Conservation (phyloP, 2,329 filamentous ascomycete genomes). For the Venturia aucupariae region DNA sequence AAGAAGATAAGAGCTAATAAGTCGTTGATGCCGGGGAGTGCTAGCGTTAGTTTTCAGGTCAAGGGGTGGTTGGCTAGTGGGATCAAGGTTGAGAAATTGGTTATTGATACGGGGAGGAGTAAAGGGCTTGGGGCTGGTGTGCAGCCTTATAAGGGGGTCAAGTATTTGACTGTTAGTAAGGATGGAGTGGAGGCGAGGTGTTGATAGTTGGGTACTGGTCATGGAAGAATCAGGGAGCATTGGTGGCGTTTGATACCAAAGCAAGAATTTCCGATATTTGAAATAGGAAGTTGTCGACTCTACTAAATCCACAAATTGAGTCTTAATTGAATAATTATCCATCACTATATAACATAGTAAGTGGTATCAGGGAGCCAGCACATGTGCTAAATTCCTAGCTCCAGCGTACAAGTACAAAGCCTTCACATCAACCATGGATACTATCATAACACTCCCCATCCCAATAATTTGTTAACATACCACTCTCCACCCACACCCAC, state of each 20-base stretch:
- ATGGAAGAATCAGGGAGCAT: background rate
- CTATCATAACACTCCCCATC: background rate
- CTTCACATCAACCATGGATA: background rate
- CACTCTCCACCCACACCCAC: no score
- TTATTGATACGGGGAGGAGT: slow-evolving; percentile 66
- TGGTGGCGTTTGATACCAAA: background rate
- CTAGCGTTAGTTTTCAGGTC: slow-evolving; percentile 41
- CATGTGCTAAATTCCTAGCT: no score
- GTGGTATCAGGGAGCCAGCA: no score
- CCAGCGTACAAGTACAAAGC: no score
- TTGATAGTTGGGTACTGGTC: slow-evolving; percentile 20
- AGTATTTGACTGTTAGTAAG: slow-evolving; percentile 72
- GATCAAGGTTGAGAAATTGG: slow-evolving; percentile 52
- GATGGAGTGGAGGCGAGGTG: slow-evolving; percentile 44
- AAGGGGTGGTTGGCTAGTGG: slow-evolving; percentile 58
- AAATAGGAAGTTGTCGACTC: background rate
- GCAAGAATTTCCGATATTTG: background rate
- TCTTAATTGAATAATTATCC: no score
- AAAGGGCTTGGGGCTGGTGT: slow-evolving; percentile 77
- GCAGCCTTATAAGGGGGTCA: slow-evolving; percentile 95
- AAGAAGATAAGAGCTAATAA: slow-evolving; percentile 36
- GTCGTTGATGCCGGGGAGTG: slow-evolving; percentile 39
- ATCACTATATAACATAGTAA: no score
- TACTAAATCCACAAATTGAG: background rate
- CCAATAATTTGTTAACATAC: no score